Base-by-base conservation (phyloP, 2,329 filamentous ascomycete species). In the Diaporthe vaccinii region DNA sequence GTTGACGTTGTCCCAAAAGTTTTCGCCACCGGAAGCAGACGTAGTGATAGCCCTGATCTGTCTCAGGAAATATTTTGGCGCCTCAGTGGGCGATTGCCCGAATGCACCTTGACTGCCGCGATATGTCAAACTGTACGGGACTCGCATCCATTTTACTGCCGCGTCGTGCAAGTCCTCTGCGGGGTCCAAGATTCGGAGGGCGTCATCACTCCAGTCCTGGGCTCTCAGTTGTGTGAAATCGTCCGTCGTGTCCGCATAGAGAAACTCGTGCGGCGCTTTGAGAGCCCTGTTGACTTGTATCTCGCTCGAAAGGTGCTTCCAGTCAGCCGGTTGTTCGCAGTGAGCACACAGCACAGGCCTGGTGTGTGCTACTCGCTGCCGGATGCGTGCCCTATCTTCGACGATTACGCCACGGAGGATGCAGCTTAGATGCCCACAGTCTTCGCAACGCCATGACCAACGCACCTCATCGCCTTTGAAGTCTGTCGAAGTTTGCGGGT, bases 291-390 rank as follows among this genome's bases (percentile, higher is more conserved):
- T 62, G 39, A 62, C 59, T 4, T 28, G 59, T 10, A 62, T 28
- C 34, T 62, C 39, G 59, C 59, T 62, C 14, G 22, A 6, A 10
- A 44, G 20, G 8, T 62, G 59, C 2, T 12, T n/a, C 59, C 59
- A 62, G 6, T 17, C 17, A 1, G 59, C 36, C 9, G 4, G 2
- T 2, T 1, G 2, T 6, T 4, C 2, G 39, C 59, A 44, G 6
- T 20, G 14, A 1, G 1, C 0, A 14, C 58, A 61, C 34, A 4
- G 1, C 22, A 20, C n/a, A 34, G 3, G 8, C 17, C 39, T 20
- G 34, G 0, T 3, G 4, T 7, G 4, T 6, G 20, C 9, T 14
- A 7, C 1, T 7, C 0, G 10, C 8, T 8, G 20, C 34, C 1
- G 3, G 36, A 20, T 7, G 14, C 12, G n/a, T 34, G 31, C 28